A percentile compares a stretch with the other conserved stretches of the same genome.
Evolutionary conservation across 2,329 filamentous ascomycete species (phyloP).

Genomic region (Cladosporium halotolerans): DNA sequence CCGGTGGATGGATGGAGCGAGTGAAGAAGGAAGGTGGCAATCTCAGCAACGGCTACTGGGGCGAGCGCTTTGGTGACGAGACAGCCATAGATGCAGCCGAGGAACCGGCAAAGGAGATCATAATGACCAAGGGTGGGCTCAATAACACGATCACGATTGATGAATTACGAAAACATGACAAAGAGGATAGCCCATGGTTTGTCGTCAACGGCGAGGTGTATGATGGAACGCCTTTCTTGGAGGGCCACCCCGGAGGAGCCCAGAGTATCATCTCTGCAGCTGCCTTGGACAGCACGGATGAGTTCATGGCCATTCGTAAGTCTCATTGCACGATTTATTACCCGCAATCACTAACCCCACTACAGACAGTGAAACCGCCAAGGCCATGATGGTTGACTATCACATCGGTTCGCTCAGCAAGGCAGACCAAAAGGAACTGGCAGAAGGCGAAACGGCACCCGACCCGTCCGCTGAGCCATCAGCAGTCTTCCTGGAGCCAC

Average conservation of each 20-base stretch:
- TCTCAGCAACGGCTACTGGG: slow-evolving; percentile 77
- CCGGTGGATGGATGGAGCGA: slow-evolving; percentile 89
- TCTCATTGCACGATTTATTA: slow-evolving; percentile 16
- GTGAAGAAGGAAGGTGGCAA: slow-evolving; percentile 79
- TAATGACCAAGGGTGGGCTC: slow-evolving; percentile 67
- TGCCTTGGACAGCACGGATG: slow-evolving; percentile 76
- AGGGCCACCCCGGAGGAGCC: slow-evolving; percentile 79
- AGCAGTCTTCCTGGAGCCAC: slow-evolving; percentile 63
- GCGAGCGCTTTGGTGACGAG: slow-evolving; percentile 58
- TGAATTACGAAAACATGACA: slow-evolving; percentile 64
- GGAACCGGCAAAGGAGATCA: slow-evolving; percentile 58
- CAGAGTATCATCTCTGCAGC: slow-evolving; percentile 77
- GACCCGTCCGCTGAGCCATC: slow-evolving; percentile 42
- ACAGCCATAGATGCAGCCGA: slow-evolving; percentile 36
- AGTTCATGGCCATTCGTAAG: slow-evolving; percentile 88
- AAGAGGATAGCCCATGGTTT: slow-evolving; percentile 70
- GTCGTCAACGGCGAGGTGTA: slow-evolving; percentile 84
- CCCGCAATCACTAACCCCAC: background rate
- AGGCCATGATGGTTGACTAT: slow-evolving; percentile 79
- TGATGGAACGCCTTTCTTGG: slow-evolving; percentile 72
- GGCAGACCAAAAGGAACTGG: slow-evolving; percentile 49
- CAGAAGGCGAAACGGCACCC: slow-evolving; percentile 37
- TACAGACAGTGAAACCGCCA: slow-evolving; percentile 82
- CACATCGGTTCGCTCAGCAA: slow-evolving; percentile 74
- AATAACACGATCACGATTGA: slow-evolving; percentile 60